Evolutionary conservation across 148 eudicot species (phyloP), one percentile per base, ranked within the genome.

Genomic region (Rhododendron kiyosumense): DNA sequence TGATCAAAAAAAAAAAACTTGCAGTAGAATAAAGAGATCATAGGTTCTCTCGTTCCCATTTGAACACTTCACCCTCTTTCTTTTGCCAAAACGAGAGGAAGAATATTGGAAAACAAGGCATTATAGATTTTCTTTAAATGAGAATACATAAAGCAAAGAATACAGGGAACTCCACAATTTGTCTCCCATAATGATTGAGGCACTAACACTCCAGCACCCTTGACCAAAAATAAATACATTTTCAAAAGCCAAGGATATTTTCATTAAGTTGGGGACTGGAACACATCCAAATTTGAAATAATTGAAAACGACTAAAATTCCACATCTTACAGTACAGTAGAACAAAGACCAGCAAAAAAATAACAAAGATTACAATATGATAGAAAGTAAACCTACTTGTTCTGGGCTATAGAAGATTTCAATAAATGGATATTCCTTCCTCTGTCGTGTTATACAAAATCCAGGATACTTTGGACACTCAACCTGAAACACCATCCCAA

Each of bases 401-500:
- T 92, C 93, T 48, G 99, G 99, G 88, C 92, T 95, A 84, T 97
- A 96, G 88, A 95, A 97, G 81, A 97, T 90, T 89, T 95, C 99
- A 83, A 97, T 83, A 89, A 97, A 97, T 2, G 99, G 99, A 84
- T 97, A 97, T 79, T 97, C 99, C 88, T 90, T 94, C 91, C 78
- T 91, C 88, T 97, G 99, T 38, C 98, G 91, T 63, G 98, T 89
- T 81, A 97, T 90, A 88, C 99, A 97, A 65, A 97, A 97, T 49
- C 99, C 99, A 84, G 98, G 98, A 93, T 94, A 97, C 84, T 94
- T 97, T 13, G 99, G 98, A 84, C 99, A 97, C 91, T 97, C 98
- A 84, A 97, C 99, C 99, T 97, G 92, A 75, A 89, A 85, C 34
- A 76, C n/a, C 80, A 88, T 54, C 81, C 81, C 81, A 11, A 11